phyloP scores from a whole-genome alignment of 2,329 filamentous ascomycete genomes.

The Emergomyces orientalis region DNA sequence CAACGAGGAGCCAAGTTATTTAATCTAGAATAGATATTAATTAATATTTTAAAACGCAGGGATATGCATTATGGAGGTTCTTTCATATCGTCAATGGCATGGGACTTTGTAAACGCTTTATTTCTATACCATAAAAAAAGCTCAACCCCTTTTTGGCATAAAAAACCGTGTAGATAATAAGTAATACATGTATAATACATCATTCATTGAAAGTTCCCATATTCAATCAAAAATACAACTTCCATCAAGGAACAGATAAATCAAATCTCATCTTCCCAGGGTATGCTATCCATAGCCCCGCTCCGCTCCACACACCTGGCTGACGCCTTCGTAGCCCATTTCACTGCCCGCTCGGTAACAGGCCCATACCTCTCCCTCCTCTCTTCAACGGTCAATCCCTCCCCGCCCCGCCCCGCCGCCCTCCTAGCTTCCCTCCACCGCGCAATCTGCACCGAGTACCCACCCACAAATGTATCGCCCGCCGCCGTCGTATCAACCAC shows the following conservation, averaged over 20 bases:
- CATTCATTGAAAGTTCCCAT: background rate
- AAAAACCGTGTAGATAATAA: too few species aligned
- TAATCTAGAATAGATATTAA: too few species aligned
- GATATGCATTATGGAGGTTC: too few species aligned
- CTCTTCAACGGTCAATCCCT: slow-evolving; percentile 27
- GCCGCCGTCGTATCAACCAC: slow-evolving; percentile 92
- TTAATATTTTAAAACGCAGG: too few species aligned
- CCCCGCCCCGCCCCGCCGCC: slow-evolving; percentile 45
- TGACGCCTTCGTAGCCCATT: slow-evolving; percentile 36
- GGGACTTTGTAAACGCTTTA: too few species aligned
- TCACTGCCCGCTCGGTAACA: slow-evolving; percentile 39
- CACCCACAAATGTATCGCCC: slow-evolving; percentile 88
- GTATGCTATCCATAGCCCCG: slow-evolving; percentile 42
- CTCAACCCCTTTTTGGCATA: too few species aligned
- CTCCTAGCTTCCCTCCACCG: slow-evolving; percentile 36
- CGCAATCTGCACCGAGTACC: slow-evolving; percentile 67
- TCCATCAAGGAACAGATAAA: background rate
- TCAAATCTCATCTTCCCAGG: slow-evolving; percentile 37
- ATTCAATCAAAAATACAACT: background rate
- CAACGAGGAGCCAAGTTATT: too few species aligned
- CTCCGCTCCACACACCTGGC: slow-evolving; percentile 37
- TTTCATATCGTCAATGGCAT: too few species aligned
- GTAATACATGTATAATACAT: too few species aligned
- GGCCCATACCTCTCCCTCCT: slow-evolving; percentile 31
- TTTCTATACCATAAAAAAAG: too few species aligned